Evolutionary conservation across 768 basidiomycete genomes (phyloP), one percentile per base, ranked within the genome.

Genomic region (Pleurotus sapidus): DNA sequence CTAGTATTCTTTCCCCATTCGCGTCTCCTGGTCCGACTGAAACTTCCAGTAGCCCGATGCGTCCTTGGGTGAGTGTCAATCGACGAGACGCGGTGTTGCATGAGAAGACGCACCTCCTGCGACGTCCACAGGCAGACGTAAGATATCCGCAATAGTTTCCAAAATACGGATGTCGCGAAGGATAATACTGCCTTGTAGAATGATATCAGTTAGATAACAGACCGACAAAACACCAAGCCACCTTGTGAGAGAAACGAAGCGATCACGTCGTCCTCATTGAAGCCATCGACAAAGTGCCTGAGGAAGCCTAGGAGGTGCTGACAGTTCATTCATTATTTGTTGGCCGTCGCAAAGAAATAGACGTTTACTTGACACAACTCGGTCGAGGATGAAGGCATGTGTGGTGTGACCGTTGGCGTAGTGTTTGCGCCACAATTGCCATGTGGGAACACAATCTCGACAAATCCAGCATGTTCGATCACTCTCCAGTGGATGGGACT

Each of bases 391-490:
- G 30, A 34, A 34, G 9, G 30, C 30, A 34, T 34, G 30, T 11
- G 30, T 11, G 20, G 20, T 20, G 20, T 20, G 20, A 34, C 30
- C 9, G 30, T 34, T 34, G 30, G 30, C 30, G 30, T 34, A 34
- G 30, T 34, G 8, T 30, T 30, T 9, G 27, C 9, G 27, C 27
- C 27, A 30, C 30, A 34, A 34, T 34, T 34, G 30, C 30, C 30
- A 34, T 7, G 30, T 34, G 30, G 9, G 9, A 11, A 34, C 39
- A 40, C n/a, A 23, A 45, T 45, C 46, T 25, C 46, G 14, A 30
- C 24, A 18, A 38, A 54, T 54, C 38, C 51, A 54, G 51, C 20
- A 54, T 54, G 51, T 54, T 54, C 51, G 51, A 54, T 20, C 17
- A 54, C 51, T 23, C 25, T 12, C 20, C 2, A 51, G 27, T 34